Evolutionary conservation across 1,284 basidiomycete species (phyloP).

Genomic region (Hortiboletus rubellus): DNA sequence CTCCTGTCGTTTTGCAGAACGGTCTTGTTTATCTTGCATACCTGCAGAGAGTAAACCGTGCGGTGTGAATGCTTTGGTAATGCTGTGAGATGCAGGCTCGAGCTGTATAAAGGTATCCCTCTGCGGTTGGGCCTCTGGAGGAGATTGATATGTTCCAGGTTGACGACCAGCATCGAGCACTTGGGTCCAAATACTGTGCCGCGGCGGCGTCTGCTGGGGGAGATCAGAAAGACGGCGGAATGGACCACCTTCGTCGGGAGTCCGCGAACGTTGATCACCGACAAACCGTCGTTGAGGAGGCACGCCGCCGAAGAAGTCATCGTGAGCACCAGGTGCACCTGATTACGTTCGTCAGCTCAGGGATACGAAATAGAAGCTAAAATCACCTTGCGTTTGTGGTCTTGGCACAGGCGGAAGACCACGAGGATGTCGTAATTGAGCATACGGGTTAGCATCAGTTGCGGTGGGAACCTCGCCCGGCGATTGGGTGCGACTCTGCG

Average conservation of each 20-base stretch:
- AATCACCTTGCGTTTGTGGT: slow-evolving; percentile 37
- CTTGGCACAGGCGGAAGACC: slow-evolving; percentile 46
- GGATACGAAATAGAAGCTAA: neutral
- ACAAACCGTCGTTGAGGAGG: slow-evolving; percentile 41
- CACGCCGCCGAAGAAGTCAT: slow-evolving; percentile 20
- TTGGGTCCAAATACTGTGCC: slow-evolving; percentile 81
- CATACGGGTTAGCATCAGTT: slow-evolving; percentile 36
- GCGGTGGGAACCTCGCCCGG: slow-evolving; percentile 32
- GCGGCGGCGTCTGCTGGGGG: slow-evolving; percentile 48
- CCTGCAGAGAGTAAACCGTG: slow-evolving; percentile 94
- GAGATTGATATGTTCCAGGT: slow-evolving; percentile 40
- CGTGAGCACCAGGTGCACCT: slow-evolving; percentile 18
- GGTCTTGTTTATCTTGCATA: slow-evolving; percentile 92
- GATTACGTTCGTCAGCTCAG: slow-evolving; percentile 15
- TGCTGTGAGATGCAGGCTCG: slow-evolving; percentile 68
- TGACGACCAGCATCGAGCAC: slow-evolving; percentile 73
- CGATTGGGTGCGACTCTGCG: slow-evolving; percentile 33
- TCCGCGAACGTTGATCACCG: slow-evolving; percentile 48
- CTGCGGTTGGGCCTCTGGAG: slow-evolving; percentile 37
- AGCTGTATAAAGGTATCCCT: slow-evolving; percentile 82
- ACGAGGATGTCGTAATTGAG: slow-evolving; percentile 40
- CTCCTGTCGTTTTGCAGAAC: slow-evolving; percentile 94
- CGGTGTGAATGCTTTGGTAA: slow-evolving; percentile 92
- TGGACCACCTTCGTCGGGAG: slow-evolving; percentile 43
- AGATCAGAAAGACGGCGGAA: slow-evolving; percentile 51